Evolutionary conservation across 2,329 filamentous ascomycete genomes (phyloP).

Genomic region (Didymella sp.): DNA sequence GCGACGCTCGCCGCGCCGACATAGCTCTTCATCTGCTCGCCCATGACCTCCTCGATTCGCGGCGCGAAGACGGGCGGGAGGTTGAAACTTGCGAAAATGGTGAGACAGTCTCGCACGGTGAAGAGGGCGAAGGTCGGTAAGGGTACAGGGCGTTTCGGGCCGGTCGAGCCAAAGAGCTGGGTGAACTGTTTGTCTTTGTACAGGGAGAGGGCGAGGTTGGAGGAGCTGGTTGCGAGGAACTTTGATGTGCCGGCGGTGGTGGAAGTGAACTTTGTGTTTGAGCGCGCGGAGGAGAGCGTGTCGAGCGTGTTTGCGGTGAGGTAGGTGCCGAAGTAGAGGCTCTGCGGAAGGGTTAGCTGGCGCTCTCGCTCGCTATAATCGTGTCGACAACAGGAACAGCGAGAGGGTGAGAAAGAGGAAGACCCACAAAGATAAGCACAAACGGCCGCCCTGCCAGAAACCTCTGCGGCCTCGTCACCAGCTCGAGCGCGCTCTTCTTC

Average conservation of each 20-base stretch:
- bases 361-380: not conserved
- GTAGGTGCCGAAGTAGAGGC: constrained; percentile 87
- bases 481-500: constrained; percentile 61
- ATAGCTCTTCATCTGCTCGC: constrained; percentile 59
- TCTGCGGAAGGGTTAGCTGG: constrained; percentile 40
- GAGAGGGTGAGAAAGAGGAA: no score
- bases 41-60: constrained; percentile 56
- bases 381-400: no score
- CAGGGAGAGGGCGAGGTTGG: constrained; percentile 85
- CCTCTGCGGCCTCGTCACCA: constrained; percentile 66
- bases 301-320: constrained; percentile 87
- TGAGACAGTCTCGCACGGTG: constrained; percentile 81
- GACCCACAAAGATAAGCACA: constrained; percentile 64
- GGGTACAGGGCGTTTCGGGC: constrained; percentile 63
- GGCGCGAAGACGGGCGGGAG: constrained; percentile 81
- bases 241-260: constrained; percentile 80
- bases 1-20: constrained; percentile 62
- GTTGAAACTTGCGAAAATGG: constrained; percentile 93
- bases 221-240: constrained; percentile 78
- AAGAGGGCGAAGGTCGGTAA: constrained; percentile 78
- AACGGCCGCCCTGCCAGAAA: constrained; percentile 72
- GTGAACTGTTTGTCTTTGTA: constrained; percentile 91
- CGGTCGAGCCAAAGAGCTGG: constrained; percentile 72
- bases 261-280: constrained; percentile 61
- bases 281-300: constrained; percentile 72